phyloP scores from a whole-genome alignment of 441 rosid genomes.

The Theobroma grandiflorum region DNA sequence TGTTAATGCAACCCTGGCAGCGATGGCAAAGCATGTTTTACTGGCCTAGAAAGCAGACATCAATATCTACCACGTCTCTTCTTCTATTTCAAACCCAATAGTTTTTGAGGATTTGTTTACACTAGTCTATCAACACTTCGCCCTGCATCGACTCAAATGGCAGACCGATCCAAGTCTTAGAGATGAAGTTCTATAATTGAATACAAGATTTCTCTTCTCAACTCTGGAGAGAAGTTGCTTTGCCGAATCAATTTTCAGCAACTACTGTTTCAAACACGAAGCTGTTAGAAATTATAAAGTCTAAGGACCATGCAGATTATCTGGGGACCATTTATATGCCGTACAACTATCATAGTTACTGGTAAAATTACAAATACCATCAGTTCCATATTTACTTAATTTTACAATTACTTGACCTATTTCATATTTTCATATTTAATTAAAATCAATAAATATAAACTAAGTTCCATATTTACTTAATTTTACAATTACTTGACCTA shows the following conservation, averaged over 20 bases:
- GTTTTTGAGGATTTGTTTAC: conserved; percentile 64
- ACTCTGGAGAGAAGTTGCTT: conserved; percentile 46
- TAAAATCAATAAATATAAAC: too few relatives aligned
- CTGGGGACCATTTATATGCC: conserved; percentile 78
- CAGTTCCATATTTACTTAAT: background rate
- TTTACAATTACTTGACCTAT: background rate
- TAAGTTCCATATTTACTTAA: background rate
- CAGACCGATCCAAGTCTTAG: conserved; percentile 64
- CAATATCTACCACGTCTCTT: conserved; percentile 73
- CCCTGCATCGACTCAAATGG: conserved; percentile 79
- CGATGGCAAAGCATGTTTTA: conserved; percentile 71
- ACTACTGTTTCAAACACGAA: conserved; percentile 47
- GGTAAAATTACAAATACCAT: conserved; percentile 39
- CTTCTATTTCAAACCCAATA: conserved; percentile 78
- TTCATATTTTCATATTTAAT: background rate
- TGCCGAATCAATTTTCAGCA: conserved; percentile 43
- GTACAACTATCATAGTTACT: conserved; percentile 78
- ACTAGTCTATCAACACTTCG: conserved; percentile 65
- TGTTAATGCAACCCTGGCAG: conserved; percentile 86
- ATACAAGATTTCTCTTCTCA: conserved; percentile 73
- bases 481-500: background rate
- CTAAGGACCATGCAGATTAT: conserved; percentile 74
- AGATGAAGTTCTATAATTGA: conserved; percentile 72
- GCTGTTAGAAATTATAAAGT: conserved; percentile 58
- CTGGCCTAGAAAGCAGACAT: conserved; percentile 59